Evolutionary conservation across 768 basidiomycete genomes (phyloP), one percentile per base, ranked within the genome.

Genomic region (Suillus bovinus): DNA sequence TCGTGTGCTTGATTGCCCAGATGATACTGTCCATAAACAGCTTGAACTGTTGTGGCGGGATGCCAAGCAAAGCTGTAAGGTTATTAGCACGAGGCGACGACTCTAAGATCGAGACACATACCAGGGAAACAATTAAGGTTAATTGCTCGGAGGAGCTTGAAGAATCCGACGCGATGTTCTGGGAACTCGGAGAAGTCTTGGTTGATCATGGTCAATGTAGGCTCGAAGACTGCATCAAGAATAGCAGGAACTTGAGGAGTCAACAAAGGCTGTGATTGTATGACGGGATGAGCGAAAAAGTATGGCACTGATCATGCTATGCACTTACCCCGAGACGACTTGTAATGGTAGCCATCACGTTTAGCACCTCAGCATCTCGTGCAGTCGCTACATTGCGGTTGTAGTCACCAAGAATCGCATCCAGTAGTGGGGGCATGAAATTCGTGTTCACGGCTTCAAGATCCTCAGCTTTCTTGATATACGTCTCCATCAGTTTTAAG

Each of bases 1-100:
- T 95, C 17, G 94, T 98, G 79, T 99, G 97, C 76, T 99, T 99
- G 81, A 98, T 96, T n/a, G 95, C 96, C 96, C 97, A 99, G 58
- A 96, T 90, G 66, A 98, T 91, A 63, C 94, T 95, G 75, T 99
- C 96, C 87, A 97, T 98, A 76, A 97, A 91, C 63, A 99, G 79
- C 79, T 97, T 98, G 84, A 99, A 98, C 77, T 97, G 93, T 52
- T 83, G 77, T 11, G 94, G 90, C n/a, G 94, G 93, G 63, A 97
- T 84, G 29, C 85, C 86, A 61, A 96, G 83, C 52, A 98, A 79
- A 7, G 95, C 95, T 91, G 64, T 41, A 57, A 60, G 65, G 42
- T 33, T 59, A 38, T 61, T 55, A 47, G 57, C 33, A 13, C 58
- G 49, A 58, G 41, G 39, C 62, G 9, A 29, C 6, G 11, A 56